These are phyloP conservation scores for Fusarium verticillioides DNA, from an alignment of 2,329 filamentous ascomycete species.

Conservation along the genomic window DNA sequence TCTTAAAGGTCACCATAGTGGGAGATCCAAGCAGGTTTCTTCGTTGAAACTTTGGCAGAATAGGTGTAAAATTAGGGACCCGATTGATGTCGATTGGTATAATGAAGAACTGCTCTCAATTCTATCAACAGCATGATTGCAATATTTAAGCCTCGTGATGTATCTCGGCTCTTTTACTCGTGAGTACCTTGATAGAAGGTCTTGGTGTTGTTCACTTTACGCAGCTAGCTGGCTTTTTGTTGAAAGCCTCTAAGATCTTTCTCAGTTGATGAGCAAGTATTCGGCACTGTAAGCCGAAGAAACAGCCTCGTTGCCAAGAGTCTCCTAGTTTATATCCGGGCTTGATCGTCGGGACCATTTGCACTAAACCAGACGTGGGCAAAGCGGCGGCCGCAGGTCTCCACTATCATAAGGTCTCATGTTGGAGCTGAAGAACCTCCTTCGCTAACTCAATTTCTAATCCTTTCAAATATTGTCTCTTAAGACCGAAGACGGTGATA, in stretches of 20 bases:
- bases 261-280: not conserved
- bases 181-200: not conserved
- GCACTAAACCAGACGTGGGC: not conserved
- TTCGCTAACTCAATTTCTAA: not conserved
- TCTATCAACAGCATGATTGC: too few species aligned
- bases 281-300: not conserved
- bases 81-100: not conserved
- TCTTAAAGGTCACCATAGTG: accelerated
- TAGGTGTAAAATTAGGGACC: too few species aligned
- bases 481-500: not conserved
- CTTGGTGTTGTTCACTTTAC: not conserved
- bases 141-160: not conserved
- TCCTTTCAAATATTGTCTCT: not conserved
- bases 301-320: not conserved
- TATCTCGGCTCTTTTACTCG: not conserved
- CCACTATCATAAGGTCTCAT: not conserved
- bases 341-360: not conserved
- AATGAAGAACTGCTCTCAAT: not conserved
- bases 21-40: accelerated
- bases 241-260: too few species aligned
- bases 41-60: too few species aligned
- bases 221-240: not conserved
- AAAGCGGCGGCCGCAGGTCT: not conserved
- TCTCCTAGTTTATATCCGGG: not conserved
- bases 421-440: accelerated